phyloP scores from a whole-genome alignment of 164 flowering plant species.

The Vitis labrusca region DNA sequence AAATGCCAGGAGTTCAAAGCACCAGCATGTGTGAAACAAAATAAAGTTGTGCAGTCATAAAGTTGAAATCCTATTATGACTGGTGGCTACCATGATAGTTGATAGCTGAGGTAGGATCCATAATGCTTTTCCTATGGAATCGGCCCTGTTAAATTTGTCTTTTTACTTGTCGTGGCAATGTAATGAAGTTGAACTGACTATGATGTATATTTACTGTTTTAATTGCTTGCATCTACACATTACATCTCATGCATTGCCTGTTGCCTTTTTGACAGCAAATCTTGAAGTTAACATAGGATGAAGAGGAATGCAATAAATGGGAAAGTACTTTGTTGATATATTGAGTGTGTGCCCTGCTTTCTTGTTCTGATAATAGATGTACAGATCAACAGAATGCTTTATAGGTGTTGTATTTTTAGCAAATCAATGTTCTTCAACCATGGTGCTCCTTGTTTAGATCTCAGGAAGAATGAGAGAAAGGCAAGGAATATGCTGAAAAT shows the following conservation, averaged over 20 bases:
- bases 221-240: slow-evolving; percentile 13
- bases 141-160: slow-evolving; percentile 10
- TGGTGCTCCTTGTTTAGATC: too few relatives aligned
- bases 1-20: slow-evolving; percentile 57
- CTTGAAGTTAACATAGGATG: slow-evolving; percentile 1
- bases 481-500: too few relatives aligned
- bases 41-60: slow-evolving; percentile 58
- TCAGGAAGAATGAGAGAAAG: too few relatives aligned
- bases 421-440: too few relatives aligned
- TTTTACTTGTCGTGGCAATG: slow-evolving; percentile 18
- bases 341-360: background rate
- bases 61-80: slow-evolving; percentile 21
- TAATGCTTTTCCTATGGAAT: slow-evolving; percentile 20
- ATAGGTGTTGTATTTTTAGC: too few relatives aligned
- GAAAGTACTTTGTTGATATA: background rate
- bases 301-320: slow-evolving; percentile 3
- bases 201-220: slow-evolving; percentile 28
- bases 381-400: background rate
- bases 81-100: slow-evolving; percentile 28
- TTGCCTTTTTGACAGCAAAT: slow-evolving; percentile 7
- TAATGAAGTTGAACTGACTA: slow-evolving; percentile 21
- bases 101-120: slow-evolving; percentile 41
- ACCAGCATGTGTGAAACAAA: slow-evolving; percentile 50
- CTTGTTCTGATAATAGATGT: background rate
- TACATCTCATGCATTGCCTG: background rate